Base-by-base conservation (phyloP, 495 filamentous ascomycete genomes). In the Penicillium malachiteum region DNA sequence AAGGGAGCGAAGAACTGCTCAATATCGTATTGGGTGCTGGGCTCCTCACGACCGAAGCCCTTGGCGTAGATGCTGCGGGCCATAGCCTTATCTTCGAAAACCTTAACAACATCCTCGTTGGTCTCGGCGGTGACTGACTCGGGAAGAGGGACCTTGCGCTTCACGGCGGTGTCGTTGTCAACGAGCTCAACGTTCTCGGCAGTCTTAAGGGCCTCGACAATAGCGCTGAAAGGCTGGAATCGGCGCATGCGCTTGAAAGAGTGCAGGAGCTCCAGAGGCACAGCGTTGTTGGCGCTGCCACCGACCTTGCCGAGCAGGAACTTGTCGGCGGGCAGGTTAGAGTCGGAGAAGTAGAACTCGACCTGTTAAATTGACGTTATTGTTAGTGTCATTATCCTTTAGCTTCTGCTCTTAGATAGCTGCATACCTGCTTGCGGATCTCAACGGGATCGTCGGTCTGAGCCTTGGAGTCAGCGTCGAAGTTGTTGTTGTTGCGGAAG, bases 281-380 rank as follows among this genome's bases (percentile, higher is more conserved):
- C 84, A 35, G 92, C 76, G 54, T 86, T 83, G 77, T 97, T 99
- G 56, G 83, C 73, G 50, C 78, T 78, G 51, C 92, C 93, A 30
- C 85, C 87, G 26, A 90, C 87, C 65, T 85, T 74, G 54, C 80
- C 72, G 74, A 91, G 87, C 37, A 99, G 80, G 75, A 91, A 93
- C 65, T 90, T 88, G 73, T 99, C 94, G 59, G 81, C 81, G 41
- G 87, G 87, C 0, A 97, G 83, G 67, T 99, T 99, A 60, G 87
- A 88, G 69, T 96, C 90, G 55, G 88, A 88, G 72, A 99, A 96
- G 76, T 97, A 99, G 69, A 97, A 99, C 65, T 99, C 93, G 52
- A 96, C 92, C 90, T 96, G 63, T 13, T 33, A 14, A 8, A 21
- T 5, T 37, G 8, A 5, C 34, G 34, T 53, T 51, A 60, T 53